Evolutionary conservation across 108 stramenopile genomes (phyloP).

Genomic region (Craspedostauros australis): DNA sequence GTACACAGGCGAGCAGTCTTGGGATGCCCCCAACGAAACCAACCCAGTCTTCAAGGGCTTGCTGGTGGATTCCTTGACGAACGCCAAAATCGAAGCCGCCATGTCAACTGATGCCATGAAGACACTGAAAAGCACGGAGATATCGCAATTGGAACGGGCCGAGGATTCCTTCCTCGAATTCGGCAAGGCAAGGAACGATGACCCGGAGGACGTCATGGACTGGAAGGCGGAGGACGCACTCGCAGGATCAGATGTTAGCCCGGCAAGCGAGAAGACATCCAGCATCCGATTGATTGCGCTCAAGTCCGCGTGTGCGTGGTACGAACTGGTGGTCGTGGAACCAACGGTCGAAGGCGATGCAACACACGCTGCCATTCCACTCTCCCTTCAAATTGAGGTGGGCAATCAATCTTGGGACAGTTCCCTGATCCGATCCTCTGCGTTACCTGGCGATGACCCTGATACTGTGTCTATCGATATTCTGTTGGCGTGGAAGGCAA

Average conservation of each 20-base stretch:
- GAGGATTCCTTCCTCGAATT: conserved; percentile 67
- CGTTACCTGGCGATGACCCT: no score
- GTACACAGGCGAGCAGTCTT: conserved; percentile 34
- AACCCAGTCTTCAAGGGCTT: conserved; percentile 35
- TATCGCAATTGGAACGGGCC: conserved; percentile 43
- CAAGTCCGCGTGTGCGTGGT: conserved; percentile 52
- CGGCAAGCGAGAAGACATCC: conserved; percentile 4
- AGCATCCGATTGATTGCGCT: conserved; percentile 31
- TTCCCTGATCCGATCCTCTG: conserved; percentile 55
- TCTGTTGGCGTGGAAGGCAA: no score
- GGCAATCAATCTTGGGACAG: conserved; percentile 82
- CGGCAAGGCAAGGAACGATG: conserved; percentile 41
- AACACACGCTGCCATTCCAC: conserved; percentile 38
- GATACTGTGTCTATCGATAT: no score
- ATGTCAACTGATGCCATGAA: conserved; percentile 8
- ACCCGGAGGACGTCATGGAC: conserved; percentile 42
- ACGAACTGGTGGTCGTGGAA: conserved; percentile 39
- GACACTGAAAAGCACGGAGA: conserved; percentile 22
- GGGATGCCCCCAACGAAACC: conserved; percentile 19
- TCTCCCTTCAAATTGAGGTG: conserved; percentile 65
- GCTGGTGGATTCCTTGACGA: conserved; percentile 44
- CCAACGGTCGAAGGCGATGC: background rate
- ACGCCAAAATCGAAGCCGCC: conserved; percentile 9
- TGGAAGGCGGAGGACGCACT: conserved; percentile 44
- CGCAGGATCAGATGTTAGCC: conserved; percentile 7